Conservation (phyloP, 2,329 filamentous ascomycete species). For the Aulographum hederae region DNA sequence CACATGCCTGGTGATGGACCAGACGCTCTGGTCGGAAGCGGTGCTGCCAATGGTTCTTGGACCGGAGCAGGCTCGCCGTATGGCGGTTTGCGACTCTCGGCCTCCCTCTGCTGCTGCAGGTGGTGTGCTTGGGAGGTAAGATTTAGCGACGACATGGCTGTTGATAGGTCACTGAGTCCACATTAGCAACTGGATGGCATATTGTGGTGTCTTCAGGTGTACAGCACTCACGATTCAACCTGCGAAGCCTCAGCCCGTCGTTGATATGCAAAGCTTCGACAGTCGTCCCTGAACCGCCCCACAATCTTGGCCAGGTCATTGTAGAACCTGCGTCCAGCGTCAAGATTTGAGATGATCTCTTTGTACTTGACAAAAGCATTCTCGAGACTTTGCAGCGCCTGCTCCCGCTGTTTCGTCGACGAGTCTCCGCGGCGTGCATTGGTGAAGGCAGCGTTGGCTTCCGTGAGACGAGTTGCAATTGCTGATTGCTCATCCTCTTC, state of each 20-base stretch:
- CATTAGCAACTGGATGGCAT: conserved; percentile 7
- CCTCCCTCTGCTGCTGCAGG: conserved; percentile 25
- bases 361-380: conserved; percentile 93
- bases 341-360: conserved; percentile 81
- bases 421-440: conserved; percentile 50
- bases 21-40: conserved; percentile 21
- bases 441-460: conserved; percentile 64
- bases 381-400: conserved; percentile 72
- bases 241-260: conserved; percentile 63
- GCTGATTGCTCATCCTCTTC: conserved; percentile 63
- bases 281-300: conserved; percentile 65
- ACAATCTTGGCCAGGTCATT: conserved; percentile 87
- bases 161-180: conserved; percentile 34
- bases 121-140: conserved; percentile 25
- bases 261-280: conserved; percentile 59
- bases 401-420: conserved; percentile 57
- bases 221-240: conserved; percentile 49
- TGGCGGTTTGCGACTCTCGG: conserved; percentile 38
- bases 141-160: conserved; percentile 39
- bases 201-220: neutral
- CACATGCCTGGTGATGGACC: conserved; percentile 36
- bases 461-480: conserved; percentile 47
- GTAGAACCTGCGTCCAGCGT: conserved; percentile 88
- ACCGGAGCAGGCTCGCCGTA: conserved; percentile 26
- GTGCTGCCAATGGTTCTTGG: conserved; percentile 39